Evolutionary conservation across 1,284 basidiomycete species (phyloP), one percentile per base, ranked within the genome.

Genomic region (Trichosporon ovoides): DNA sequence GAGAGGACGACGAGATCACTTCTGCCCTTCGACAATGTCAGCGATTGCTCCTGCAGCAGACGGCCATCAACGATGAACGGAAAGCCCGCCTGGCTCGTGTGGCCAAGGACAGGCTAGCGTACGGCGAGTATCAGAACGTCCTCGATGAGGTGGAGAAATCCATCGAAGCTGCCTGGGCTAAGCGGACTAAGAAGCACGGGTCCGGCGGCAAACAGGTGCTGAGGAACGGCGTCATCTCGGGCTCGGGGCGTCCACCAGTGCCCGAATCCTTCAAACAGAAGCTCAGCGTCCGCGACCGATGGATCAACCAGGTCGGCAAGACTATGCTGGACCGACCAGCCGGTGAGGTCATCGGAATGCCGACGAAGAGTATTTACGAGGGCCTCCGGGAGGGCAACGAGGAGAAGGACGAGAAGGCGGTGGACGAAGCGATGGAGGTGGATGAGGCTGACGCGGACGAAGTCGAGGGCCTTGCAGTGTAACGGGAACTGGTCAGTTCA

Each of bases 1-100:
- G 87, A 53, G 87, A 91, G 43, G 94, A 97, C 69, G 94, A 98
- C 75, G 92, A 94, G 52, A 89, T 98, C 59, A 88, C 92, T 2
- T 86, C 88, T 3, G 88, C 91, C 1, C 83, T 98, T 2, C 87
- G 95, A 1, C 86, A 89, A 59, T 89, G 90, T 31, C 94, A 98
- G 74, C 80, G 82, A n/a, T 84, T 89, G 64, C 81, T 98, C 3
- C 84, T 87, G 6, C 80, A 79, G 7, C 89, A 96, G 56, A 81
- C 88, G 2, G 82, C 85, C 9, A 81, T 85, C 59, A 98, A 98
- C 80, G 90, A 91, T 68, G 83, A 84, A 12, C 87, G 94, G 22
- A 89, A 88, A 70, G 77, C 78, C 20, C 85, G 88, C 0, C 82
- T 98, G 2, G 83, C 82, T 19, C 80, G 82, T 18, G 83, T 93